phyloP scores from a whole-genome alignment of 495 filamentous ascomycete genomes.

The Geopyxis carbonaria region DNA sequence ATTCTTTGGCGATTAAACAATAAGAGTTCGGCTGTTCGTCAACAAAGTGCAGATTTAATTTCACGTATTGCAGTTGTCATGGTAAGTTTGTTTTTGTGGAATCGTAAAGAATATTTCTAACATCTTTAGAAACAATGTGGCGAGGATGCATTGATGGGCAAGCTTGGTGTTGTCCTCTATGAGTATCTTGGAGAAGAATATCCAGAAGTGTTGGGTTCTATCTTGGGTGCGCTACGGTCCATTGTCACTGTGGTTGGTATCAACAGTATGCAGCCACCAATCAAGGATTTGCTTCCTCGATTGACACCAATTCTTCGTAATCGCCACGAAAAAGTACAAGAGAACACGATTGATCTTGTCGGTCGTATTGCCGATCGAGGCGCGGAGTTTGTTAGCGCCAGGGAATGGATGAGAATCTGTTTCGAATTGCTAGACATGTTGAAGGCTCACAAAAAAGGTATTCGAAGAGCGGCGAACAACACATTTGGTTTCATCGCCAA shows the following conservation, averaged over 20 bases:
- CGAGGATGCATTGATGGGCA: constrained; percentile 88
- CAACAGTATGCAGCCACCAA: constrained; percentile 96
- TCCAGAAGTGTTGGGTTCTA: constrained; percentile 92
- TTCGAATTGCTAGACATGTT: constrained; percentile 99
- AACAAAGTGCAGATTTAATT: constrained; percentile 92
- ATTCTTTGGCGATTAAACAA: constrained; percentile 98
- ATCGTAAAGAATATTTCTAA: constrained; percentile 14
- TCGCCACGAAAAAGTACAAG: constrained; percentile 98
- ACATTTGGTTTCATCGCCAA: constrained; percentile 99
- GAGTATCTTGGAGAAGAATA: constrained; percentile 99
- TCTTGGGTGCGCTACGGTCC: constrained; percentile 81
- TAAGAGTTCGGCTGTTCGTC: constrained; percentile 85
- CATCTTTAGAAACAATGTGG: constrained; percentile 59
- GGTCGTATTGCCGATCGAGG: constrained; percentile 97
- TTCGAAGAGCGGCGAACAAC: constrained; percentile 96
- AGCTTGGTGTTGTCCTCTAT: constrained; percentile 90
- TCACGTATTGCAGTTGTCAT: constrained; percentile 95
- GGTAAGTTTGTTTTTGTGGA: too few relatives aligned
- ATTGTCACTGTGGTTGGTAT: constrained; percentile 98
- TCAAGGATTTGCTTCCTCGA: constrained; percentile 86
- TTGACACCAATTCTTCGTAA: constrained; percentile 95
- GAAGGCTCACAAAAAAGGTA: constrained; percentile 98
- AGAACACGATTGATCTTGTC: constrained; percentile 98
- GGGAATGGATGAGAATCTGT: constrained; percentile 99
- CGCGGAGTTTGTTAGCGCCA: constrained; percentile 83